A percentile compares a stretch with the other conserved stretches of the same genome.
phyloP scores from a whole-genome alignment of 345 rosid species.

The Carallia brachiata region DNA sequence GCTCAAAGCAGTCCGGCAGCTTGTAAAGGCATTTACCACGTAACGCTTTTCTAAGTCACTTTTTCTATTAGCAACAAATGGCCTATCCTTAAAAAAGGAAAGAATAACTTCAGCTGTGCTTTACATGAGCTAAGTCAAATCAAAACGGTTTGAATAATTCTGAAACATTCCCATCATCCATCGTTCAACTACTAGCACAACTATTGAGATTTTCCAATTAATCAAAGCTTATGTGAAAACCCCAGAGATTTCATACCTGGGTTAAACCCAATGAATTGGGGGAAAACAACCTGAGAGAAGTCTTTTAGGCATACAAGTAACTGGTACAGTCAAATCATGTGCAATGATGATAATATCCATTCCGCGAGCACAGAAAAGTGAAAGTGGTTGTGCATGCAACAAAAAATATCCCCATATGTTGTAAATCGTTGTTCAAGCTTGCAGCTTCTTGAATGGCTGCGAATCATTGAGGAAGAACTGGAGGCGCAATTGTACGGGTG shows the following conservation, averaged over 20 bases:
- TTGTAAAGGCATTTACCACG: too few species aligned
- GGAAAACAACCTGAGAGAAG: conserved; percentile 10
- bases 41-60: too few species aligned
- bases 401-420: not conserved
- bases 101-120: too few species aligned
- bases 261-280: conserved; percentile 4
- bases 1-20: too few species aligned
- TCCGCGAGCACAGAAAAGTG: not conserved
- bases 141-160: too few species aligned
- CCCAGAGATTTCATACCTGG: not conserved
- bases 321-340: not conserved
- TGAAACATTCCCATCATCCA: too few species aligned
- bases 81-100: too few species aligned
- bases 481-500: conserved; percentile 78
- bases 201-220: not conserved
- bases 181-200: too few species aligned
- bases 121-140: too few species aligned
- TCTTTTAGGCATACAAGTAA: conserved; percentile 1
- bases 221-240: conserved; percentile 6
- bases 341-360: not conserved
- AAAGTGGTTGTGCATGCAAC: not conserved
- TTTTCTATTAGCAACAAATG: too few species aligned
- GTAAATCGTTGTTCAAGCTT: not conserved
- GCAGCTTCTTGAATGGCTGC: not conserved
- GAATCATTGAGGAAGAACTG: conserved; percentile 70